A percentile compares a stretch with the other conserved stretches of the same genome.
These are phyloP conservation scores for Paramecium primaurelia DNA, from an alignment of 73 alveolate genomes.

Conservation along the genomic window DNA sequence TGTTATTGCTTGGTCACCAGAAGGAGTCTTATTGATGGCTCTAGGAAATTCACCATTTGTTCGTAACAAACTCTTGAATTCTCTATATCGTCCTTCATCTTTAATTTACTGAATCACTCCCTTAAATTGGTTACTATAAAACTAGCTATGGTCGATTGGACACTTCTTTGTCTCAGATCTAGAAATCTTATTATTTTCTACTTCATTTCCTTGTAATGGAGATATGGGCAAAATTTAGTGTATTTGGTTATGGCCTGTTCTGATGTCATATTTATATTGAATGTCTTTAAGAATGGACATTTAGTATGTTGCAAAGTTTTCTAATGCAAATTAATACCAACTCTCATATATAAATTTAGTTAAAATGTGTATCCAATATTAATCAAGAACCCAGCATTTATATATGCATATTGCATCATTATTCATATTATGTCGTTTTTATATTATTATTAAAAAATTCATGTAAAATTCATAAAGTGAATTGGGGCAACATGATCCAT, in stretches of 20 bases:
- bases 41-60: conserved; percentile 73
- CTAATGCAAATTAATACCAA: conserved; percentile 27
- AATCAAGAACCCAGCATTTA: background rate
- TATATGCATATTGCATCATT: background rate
- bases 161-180: background rate
- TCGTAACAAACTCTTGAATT: conserved; percentile 66
- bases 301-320: conserved; percentile 33
- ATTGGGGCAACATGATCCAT: background rate
- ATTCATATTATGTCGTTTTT: conserved; percentile 15
- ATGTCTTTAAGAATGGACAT: conserved; percentile 34
- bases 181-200: background rate
- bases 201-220: conserved; percentile 4
- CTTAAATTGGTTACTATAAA: conserved; percentile 54
- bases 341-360: conserved; percentile 17
- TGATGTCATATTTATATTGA: background rate
- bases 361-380: background rate
- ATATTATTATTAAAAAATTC: background rate
- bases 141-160: background rate
- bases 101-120: conserved; percentile 61
- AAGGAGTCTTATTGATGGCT: conserved; percentile 62
- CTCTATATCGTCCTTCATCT: conserved; percentile 80
- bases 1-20: conserved; percentile 58
- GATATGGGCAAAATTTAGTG: conserved; percentile 49
- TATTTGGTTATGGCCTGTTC: conserved; percentile 17
- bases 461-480: background rate